A percentile compares a stretch with the other conserved stretches of the same genome.
Evolutionary conservation across 495 filamentous ascomycete species (phyloP).

Genomic region (Annulohypoxylon maeteangense): DNA sequence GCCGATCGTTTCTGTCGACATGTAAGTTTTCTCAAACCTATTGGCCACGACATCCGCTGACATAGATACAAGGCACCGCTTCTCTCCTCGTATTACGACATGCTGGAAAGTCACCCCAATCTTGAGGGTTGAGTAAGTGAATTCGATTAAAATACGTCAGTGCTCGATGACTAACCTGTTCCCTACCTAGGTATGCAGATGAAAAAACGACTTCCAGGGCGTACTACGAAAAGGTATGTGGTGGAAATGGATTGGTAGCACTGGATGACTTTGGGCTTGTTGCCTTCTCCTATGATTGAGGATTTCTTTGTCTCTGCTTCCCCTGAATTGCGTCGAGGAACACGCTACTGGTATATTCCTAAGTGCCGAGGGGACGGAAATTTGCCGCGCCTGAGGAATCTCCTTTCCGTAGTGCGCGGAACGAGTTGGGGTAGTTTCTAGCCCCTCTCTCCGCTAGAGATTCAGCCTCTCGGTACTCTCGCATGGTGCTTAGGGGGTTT

Average conservation of each 20-base stretch:
- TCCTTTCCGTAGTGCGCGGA: background rate
- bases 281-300: background rate
- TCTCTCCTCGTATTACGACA: background rate
- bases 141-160: background rate
- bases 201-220: background rate
- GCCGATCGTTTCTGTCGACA: background rate
- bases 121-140: conserved; percentile 17
- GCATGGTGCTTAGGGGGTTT: background rate
- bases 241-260: background rate
- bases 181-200: background rate
- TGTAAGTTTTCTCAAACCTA: background rate
- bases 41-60: background rate
- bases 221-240: conserved; percentile 6
- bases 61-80: background rate
- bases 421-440: conserved; percentile 7
- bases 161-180: conserved; percentile 1
- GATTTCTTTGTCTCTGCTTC: background rate
- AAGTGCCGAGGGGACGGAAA: background rate
- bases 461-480: background rate
- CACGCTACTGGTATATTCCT: background rate
- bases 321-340: background rate
- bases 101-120: background rate
- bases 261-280: background rate
- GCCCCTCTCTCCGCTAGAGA: background rate
- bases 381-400: background rate